phyloP scores from a whole-genome alignment of 2,329 filamentous ascomycete species.

The Ceratocystiopsis sp. region DNA sequence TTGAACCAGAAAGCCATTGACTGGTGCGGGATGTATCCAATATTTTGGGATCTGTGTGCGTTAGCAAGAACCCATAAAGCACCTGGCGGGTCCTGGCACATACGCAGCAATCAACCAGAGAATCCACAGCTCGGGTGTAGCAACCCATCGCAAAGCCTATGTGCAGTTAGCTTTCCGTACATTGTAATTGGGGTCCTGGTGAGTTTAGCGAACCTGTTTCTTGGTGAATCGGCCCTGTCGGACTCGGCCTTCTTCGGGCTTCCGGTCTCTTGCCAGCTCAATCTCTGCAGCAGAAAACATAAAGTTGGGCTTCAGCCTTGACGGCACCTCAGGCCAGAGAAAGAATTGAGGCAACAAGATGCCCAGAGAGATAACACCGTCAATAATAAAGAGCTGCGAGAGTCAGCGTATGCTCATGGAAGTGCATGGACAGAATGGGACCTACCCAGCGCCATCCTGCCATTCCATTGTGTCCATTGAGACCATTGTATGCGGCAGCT shows the following conservation, averaged over 20 bases:
- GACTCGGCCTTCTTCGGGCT: slow-evolving; percentile 7
- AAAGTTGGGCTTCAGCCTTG: slow-evolving; percentile 16
- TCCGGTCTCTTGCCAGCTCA: slow-evolving; percentile 7
- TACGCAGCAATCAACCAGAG: slow-evolving; percentile 6
- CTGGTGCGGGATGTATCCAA: slow-evolving; percentile 1
- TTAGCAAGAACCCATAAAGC: no score
- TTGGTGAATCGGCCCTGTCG: slow-evolving; percentile 5
- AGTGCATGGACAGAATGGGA: neutral
- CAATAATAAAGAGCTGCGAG: slow-evolving; percentile 30
- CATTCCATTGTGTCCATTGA: slow-evolving; percentile 32
- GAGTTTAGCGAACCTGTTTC: neutral
- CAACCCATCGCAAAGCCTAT: slow-evolving; percentile 1
- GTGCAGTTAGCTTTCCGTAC: no score
- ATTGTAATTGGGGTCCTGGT: no score
- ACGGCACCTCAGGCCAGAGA: slow-evolving; percentile 23
- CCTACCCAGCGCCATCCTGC: slow-evolving; percentile 28
- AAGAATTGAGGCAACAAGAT: slow-evolving; percentile 32
- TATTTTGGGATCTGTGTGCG: no score
- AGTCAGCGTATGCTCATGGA: neutral
- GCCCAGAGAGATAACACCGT: slow-evolving; percentile 35
- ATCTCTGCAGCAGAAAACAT: neutral
- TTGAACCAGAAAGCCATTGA: slow-evolving; percentile 9
- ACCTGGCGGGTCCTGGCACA: neutral
- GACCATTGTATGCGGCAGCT: slow-evolving; percentile 27
- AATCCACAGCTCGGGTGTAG: slow-evolving; percentile 5